A percentile compares a stretch with the other conserved stretches of the same genome.
Evolutionary conservation across 192 early-diverging fungal genomes (phyloP).

Genomic region (Powellomyces hirtus): DNA sequence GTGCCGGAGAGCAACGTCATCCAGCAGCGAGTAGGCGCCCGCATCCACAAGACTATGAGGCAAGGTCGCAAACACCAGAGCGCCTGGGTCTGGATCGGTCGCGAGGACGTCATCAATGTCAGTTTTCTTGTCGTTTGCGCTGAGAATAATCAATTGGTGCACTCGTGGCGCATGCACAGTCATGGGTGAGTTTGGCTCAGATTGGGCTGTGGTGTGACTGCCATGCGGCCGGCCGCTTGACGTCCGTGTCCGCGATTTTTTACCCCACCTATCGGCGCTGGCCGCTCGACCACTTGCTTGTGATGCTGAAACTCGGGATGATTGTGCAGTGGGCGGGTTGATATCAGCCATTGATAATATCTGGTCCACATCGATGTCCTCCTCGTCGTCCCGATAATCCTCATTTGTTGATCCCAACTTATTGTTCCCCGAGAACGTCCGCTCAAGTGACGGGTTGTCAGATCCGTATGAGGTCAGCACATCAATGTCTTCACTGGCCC

Average conservation of each 20-base stretch:
- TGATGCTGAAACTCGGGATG: too few relatives aligned
- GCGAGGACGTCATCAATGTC: slow-evolving; percentile 22
- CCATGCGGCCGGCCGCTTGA: background rate
- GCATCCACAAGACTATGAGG: slow-evolving; percentile 9
- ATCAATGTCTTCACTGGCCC: slow-evolving; percentile 21
- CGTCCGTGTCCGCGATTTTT: too few relatives aligned
- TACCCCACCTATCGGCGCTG: background rate
- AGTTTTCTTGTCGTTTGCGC: background rate
- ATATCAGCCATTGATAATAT: background rate
- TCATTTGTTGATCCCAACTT: background rate
- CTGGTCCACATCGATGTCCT: slow-evolving; percentile 12
- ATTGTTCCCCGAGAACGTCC: too few relatives aligned
- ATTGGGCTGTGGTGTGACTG: background rate
- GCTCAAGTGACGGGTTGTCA: background rate
- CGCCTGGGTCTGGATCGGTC: slow-evolving; percentile 15
- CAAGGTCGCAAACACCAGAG: background rate
- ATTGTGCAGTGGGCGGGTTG: too few relatives aligned
- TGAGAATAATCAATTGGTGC: background rate
- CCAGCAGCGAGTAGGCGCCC: background rate
- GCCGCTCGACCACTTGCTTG: background rate
- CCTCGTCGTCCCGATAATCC: background rate
- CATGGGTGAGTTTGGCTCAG: background rate
- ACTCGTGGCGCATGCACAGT: background rate
- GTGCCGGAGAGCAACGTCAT: background rate
- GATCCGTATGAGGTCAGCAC: slow-evolving; percentile 2